Evolutionary conservation across 2,329 filamentous ascomycete species (phyloP), one percentile per base, ranked within the genome.

Genomic region (Sphaerulina vaccinii): DNA sequence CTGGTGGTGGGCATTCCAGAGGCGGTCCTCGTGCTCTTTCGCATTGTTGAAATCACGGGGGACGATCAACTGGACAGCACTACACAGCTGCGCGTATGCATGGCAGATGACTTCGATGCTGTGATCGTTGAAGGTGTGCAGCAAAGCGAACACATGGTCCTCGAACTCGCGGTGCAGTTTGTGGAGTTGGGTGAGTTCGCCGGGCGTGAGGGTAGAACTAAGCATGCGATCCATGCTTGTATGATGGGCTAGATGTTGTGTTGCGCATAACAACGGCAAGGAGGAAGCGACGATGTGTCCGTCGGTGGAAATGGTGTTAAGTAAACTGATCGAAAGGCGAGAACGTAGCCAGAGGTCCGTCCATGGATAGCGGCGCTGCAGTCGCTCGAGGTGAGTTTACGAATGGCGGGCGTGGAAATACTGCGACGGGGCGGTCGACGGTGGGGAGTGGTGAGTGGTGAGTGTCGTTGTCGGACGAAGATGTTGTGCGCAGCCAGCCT

Each of bases 1-100:
- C 61, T 82, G 80, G 55, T 81, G 79, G 71, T 97, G 92, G 47
- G 83, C 80, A 55, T 83, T 77, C 92, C 92, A 97, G 40, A 97
- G 79, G 55, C 77, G 79, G 52, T 75, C 71, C 69, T 96, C 90
- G 46, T 86, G 79, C 51, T 83, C 79, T 56, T 83, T 78, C 57
- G 76, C 77, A 71, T 80, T 83, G 58, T 82, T 75, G 65, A 88
- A 83, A 70, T 95, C 85, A 66, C 80, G 73, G 66, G 90, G 87
- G 54, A 92, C 84, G 51, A 83, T 81, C n/a, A n/a, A 58, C 80
- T 79, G 66, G 91, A n/a, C n/a, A n/a, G n/a, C n/a, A n/a, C 84
- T 67, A 86, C 91, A 53, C 81, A 79, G 43, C 84, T 73, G 60
- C 89, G 60, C 52, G 51, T 64, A 66, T n/a, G 58, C 61, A 36